These are phyloP conservation scores for Magnaporthales sp. DNA, from an alignment of 2,329 filamentous ascomycete genomes.

Conservation along the genomic window DNA sequence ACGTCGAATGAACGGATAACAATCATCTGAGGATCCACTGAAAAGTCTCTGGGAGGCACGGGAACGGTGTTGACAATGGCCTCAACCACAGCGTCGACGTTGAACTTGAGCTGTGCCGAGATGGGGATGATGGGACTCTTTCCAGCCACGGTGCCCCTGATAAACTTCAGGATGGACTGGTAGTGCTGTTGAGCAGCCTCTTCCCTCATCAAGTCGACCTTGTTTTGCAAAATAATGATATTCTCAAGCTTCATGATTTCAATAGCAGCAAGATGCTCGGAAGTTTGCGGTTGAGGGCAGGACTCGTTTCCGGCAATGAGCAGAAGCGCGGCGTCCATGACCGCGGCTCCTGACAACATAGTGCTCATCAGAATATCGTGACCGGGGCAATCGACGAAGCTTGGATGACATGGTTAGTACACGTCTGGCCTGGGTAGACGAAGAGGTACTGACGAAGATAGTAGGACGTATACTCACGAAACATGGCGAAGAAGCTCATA, in stretches of 20 bases:
- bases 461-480: constrained; percentile 54
- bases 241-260: constrained; percentile 99
- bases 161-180: constrained; percentile 97
- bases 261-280: constrained; percentile 96
- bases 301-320: constrained; percentile 97
- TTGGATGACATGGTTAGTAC: constrained; percentile 21
- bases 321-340: constrained; percentile 97
- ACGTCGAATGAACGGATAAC: constrained; percentile 99
- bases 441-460: background rate
- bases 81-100: constrained; percentile 97
- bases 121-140: constrained; percentile 95
- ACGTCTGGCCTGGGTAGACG: background rate
- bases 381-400: constrained; percentile 96
- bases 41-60: constrained; percentile 84
- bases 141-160: constrained; percentile 92
- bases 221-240: constrained; percentile 99
- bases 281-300: constrained; percentile 96
- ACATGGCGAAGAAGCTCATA: constrained; percentile 88
- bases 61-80: constrained; percentile 93
- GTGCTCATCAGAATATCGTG: constrained; percentile 99
- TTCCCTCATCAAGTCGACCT: constrained; percentile 97
- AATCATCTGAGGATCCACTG: constrained; percentile 92
- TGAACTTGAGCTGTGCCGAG: constrained; percentile 96
- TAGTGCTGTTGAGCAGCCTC: constrained; percentile 90
- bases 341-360: constrained; percentile 97